Percentiles rank a stretch among this genome's conserved stretches.
phyloP scores from a whole-genome alignment of 129 eudicot species.

The Flaveria trinervia region DNA sequence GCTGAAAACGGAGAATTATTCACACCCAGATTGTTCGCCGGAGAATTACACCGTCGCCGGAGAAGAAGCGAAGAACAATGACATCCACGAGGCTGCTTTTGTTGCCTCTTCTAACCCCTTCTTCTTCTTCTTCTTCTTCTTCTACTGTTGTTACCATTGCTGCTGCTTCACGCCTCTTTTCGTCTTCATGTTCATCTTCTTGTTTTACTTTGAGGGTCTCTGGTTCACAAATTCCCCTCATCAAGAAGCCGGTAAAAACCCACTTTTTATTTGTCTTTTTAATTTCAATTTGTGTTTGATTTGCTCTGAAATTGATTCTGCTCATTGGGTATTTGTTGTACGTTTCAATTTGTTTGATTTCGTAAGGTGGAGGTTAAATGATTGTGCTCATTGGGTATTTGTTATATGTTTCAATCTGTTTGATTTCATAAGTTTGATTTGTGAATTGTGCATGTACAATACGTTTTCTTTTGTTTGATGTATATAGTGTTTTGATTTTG shows the following conservation, averaged over 20 bases:
- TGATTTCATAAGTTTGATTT: too few relatives aligned
- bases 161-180: slow-evolving; percentile 21
- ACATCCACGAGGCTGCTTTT: slow-evolving; percentile 38
- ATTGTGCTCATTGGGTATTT: too few relatives aligned
- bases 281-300: background rate
- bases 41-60: slow-evolving; percentile 12
- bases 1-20: background rate
- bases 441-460: too few relatives aligned
- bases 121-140: background rate
- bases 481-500: background rate
- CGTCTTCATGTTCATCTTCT: slow-evolving; percentile 17
- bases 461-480: too few relatives aligned
- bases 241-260: slow-evolving; percentile 31
- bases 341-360: background rate
- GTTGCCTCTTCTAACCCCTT: slow-evolving; percentile 31
- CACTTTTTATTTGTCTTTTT: background rate
- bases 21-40: slow-evolving; percentile 28
- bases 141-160: background rate
- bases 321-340: background rate
- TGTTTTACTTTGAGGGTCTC: slow-evolving; percentile 27
- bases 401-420: too few relatives aligned
- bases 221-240: slow-evolving; percentile 14
- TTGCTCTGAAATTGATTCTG: background rate
- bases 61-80: slow-evolving; percentile 21
- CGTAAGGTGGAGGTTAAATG: too few relatives aligned